A percentile compares a stretch with the other conserved stretches of the same genome.
phyloP scores from a whole-genome alignment of 2,329 filamentous ascomycete genomes.

The Coniochaeta ligniaria region DNA sequence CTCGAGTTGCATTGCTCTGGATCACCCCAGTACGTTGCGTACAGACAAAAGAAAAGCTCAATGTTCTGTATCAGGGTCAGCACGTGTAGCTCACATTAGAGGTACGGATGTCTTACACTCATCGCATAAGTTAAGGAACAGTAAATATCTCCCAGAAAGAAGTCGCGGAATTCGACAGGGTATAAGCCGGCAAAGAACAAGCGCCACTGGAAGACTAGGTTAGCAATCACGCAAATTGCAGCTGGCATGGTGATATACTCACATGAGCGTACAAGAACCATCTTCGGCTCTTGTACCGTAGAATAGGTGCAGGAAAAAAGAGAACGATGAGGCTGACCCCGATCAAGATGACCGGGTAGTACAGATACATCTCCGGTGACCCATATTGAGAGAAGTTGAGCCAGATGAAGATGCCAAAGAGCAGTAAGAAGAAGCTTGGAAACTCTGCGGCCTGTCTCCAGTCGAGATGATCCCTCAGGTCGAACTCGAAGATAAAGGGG shows the following conservation, averaged over 20 bases:
- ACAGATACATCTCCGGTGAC: constrained; percentile 63
- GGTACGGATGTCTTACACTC: constrained; percentile 51
- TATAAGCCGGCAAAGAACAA: constrained; percentile 79
- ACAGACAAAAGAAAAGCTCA: constrained; percentile 90
- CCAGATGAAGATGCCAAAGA: constrained; percentile 78
- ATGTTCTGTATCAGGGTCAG: constrained; percentile 55
- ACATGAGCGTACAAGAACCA: constrained; percentile 92
- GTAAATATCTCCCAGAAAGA: constrained; percentile 96
- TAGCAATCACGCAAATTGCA: constrained; percentile 14
- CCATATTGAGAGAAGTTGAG: constrained; percentile 75
- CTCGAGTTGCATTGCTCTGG: constrained; percentile 77
- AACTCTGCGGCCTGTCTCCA: constrained; percentile 86
- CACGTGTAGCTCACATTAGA: not conserved
- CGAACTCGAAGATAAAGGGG: constrained; percentile 93
- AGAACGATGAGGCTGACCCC: constrained; percentile 59
- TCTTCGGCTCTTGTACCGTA: constrained; percentile 69
- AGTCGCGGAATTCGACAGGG: constrained; percentile 93
- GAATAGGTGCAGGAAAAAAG: constrained; percentile 65
- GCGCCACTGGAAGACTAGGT: constrained; percentile 58
- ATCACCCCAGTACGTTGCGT: constrained; percentile 68
- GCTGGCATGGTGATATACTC: constrained; percentile 26
- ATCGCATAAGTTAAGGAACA: constrained; percentile 90
- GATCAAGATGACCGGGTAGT: constrained; percentile 79
- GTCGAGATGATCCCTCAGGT: constrained; percentile 76
- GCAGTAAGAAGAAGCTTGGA: constrained; percentile 73